Evolutionary conservation across 345 rosid species (phyloP).

Genomic region (Acer negundo): DNA sequence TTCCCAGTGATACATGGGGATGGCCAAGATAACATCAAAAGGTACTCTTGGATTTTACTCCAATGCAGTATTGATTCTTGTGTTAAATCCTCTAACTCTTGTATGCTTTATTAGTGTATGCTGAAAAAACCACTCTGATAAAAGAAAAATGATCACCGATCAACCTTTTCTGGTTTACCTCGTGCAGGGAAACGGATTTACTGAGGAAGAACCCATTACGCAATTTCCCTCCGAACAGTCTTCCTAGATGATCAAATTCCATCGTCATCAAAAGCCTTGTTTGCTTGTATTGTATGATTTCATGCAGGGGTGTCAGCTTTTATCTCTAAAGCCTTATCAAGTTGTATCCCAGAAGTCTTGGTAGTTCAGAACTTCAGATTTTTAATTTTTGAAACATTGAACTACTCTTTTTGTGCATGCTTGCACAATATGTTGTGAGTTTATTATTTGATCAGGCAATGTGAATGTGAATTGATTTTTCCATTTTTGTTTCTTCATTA

Average conservation of each 20-base stretch:
- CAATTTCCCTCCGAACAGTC: constrained; percentile 71
- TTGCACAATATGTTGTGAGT: neutral
- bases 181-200: constrained; percentile 72
- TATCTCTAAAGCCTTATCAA: constrained; percentile 38
- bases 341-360: neutral
- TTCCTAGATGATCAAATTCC: constrained; percentile 54
- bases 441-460: neutral
- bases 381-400: neutral
- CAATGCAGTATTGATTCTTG: neutral
- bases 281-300: neutral
- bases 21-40: constrained; percentile 44
- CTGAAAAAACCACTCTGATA: neutral
- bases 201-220: constrained; percentile 80
- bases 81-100: too few relatives aligned
- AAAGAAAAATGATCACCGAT: neutral
- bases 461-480: too few relatives aligned
- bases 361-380: neutral
- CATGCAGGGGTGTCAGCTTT: constrained; percentile 43
- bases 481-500: too few relatives aligned
- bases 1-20: constrained; percentile 42
- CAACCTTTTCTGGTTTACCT: neutral
- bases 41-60: constrained; percentile 24
- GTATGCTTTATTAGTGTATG: neutral
- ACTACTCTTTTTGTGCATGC: neutral
- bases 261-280: neutral